Evolutionary conservation across 2,329 filamentous ascomycete species (phyloP).

Genomic region (Aplosporella prunicola): DNA sequence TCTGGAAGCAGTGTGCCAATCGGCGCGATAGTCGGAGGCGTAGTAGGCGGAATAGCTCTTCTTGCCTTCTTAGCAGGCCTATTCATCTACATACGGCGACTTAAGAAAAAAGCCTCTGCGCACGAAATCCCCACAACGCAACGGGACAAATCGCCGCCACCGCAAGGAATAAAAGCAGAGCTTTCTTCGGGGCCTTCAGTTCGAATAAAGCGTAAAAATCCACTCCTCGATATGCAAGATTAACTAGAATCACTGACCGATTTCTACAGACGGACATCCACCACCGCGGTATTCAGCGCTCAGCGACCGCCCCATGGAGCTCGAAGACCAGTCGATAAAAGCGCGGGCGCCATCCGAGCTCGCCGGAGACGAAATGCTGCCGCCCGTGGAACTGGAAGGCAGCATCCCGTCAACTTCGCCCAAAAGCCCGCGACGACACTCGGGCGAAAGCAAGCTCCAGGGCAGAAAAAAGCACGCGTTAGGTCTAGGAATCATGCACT

Average conservation of each 20-base stretch:
- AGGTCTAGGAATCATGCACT: neutral
- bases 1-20: constrained; percentile 8
- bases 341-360: constrained; percentile 1
- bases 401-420: neutral
- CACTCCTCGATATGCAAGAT: neutral
- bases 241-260: neutral
- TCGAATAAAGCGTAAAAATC: neutral
- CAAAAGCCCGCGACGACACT: neutral
- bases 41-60: constrained; percentile 19
- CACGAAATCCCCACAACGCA: no score
- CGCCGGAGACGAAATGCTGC: neutral
- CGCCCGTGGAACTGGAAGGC: constrained; percentile 1
- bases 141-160: neutral
- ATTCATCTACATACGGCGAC: constrained; percentile 13
- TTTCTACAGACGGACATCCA: neutral
- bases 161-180: constrained; percentile 1
- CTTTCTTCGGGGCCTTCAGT: neutral
- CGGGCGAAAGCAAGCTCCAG: neutral
- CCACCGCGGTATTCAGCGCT: constrained; percentile 5
- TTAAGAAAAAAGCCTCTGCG: no score
- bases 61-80: constrained; percentile 19
- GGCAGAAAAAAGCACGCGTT: neutral
- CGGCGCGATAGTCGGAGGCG: constrained; percentile 21
- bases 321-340: constrained; percentile 5
- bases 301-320: constrained; percentile 1